Percentiles rank a stretch among this genome's conserved stretches.
Evolutionary conservation across 2,329 filamentous ascomycete species (phyloP).

Genomic region (Macrophomina phaseolina): DNA sequence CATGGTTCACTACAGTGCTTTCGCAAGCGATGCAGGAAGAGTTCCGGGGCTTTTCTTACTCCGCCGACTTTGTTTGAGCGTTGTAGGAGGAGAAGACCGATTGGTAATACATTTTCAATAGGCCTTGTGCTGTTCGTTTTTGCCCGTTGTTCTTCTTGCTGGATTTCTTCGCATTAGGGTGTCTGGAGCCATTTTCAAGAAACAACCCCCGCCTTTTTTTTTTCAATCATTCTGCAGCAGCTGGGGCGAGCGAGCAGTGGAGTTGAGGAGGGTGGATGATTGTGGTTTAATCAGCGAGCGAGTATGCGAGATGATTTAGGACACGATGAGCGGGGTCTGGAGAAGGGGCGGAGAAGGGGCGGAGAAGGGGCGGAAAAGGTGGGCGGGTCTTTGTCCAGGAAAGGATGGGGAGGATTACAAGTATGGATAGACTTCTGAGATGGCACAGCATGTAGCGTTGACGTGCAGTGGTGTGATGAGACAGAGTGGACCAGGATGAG

Average conservation of each 20-base stretch:
- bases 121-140: constrained; percentile 6
- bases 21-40: constrained; percentile 99
- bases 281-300: constrained; percentile 21
- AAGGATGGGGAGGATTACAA: neutral
- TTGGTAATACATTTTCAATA: constrained; percentile 20
- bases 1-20: constrained; percentile 66
- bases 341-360: neutral
- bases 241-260: neutral
- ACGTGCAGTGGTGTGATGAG: constrained; percentile 11
- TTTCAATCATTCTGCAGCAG: constrained; percentile 17
- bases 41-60: constrained; percentile 98
- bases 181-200: constrained; percentile 22
- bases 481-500: neutral
- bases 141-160: neutral
- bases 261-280: neutral
- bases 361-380: neutral
- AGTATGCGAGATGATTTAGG: neutral
- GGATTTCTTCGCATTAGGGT: constrained; percentile 13
- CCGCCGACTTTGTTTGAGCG: constrained; percentile 75
- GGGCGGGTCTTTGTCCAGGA: neutral
- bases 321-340: neutral
- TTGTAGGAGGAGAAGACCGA: neutral
- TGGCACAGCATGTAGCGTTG: neutral
- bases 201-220: constrained; percentile 5
- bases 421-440: constrained; percentile 26